Conservation (phyloP, 2,329 filamentous ascomycete genomes). For the Ophiostoma ulmi region DNA sequence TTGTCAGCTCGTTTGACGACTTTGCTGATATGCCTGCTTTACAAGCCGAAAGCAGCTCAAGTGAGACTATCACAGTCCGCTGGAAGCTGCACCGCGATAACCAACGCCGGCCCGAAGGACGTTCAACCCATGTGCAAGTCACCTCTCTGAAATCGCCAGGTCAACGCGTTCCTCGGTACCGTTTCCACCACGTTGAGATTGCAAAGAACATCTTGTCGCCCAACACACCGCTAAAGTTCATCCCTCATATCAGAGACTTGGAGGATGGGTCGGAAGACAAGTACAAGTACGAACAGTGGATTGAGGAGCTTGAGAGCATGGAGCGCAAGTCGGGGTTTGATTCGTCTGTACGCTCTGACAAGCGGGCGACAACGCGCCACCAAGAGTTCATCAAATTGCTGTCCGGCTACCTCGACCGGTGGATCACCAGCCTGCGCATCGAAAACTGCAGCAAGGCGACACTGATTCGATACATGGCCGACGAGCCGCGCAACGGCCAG, state of each 20-base stretch:
- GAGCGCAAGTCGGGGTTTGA: constrained; percentile 55
- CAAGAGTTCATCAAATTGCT: constrained; percentile 50
- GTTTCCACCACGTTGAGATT: constrained; percentile 57
- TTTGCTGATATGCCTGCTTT: constrained; percentile 43
- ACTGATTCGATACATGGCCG: constrained; percentile 50
- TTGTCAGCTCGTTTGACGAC: constrained; percentile 36
- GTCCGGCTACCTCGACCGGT: constrained; percentile 50
- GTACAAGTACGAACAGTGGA: constrained; percentile 50
- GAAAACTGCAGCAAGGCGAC: constrained; percentile 49
- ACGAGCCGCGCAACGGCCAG: constrained; percentile 40
- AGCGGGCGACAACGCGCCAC: constrained; percentile 45
- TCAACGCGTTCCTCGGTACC: constrained; percentile 52
- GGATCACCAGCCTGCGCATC: constrained; percentile 48
- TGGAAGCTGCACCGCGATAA: constrained; percentile 24
- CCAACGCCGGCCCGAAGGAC: constrained; percentile 23
- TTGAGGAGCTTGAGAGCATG: constrained; percentile 53
- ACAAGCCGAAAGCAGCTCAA: constrained; percentile 24
- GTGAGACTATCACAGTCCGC: not conserved
- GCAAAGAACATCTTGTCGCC: constrained; percentile 55
- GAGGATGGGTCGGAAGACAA: constrained; percentile 49
- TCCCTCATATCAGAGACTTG: constrained; percentile 55
- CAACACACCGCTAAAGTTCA: constrained; percentile 56
- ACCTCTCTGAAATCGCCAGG: constrained; percentile 47
- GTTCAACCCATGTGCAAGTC: constrained; percentile 31
- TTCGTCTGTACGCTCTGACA: constrained; percentile 48